Conservation (phyloP, 1,139 yeast genomes). For the Nakaseomyces kungkrabaensis region DNA sequence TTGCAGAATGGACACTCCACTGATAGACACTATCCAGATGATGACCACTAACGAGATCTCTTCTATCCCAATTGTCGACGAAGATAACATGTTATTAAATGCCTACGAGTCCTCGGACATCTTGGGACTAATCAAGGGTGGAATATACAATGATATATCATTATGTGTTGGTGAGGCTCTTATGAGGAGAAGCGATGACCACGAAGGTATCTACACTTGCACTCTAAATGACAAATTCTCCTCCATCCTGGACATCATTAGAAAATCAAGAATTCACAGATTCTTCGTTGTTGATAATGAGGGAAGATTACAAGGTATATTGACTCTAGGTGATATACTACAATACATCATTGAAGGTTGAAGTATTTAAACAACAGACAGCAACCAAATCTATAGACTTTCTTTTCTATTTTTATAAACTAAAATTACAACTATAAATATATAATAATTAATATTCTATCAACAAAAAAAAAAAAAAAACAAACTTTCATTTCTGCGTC, state of each 20-base stretch:
- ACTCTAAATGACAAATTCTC: conserved; percentile 75
- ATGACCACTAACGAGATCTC: conserved; percentile 70
- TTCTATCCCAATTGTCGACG: conserved; percentile 84
- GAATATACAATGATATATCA: conserved; percentile 78
- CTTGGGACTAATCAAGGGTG: conserved; percentile 81
- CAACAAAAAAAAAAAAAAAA: not conserved
- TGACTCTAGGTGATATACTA: conserved; percentile 81
- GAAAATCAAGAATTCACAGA: conserved; percentile 81
- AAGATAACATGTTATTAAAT: conserved; percentile 58
- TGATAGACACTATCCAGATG: conserved; percentile 78
- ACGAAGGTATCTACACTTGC: conserved; percentile 94
- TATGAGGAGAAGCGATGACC: conserved; percentile 85
- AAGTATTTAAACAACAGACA: not conserved
- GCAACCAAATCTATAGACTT: not conserved
- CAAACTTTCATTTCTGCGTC: not conserved
- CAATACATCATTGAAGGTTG: conserved; percentile 41
- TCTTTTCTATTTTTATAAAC: not conserved
- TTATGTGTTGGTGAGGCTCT: conserved; percentile 91
- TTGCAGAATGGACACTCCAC: conserved; percentile 83
- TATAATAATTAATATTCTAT: not conserved
- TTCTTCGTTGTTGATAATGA: conserved; percentile 79
- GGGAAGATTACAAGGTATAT: conserved; percentile 67
- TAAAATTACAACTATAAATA: not conserved
- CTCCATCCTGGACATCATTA: conserved; percentile 82
- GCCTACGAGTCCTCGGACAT: conserved; percentile 94